Evolutionary conservation across 257 asterid species (phyloP).

Genomic region (Nicotiana attenuata): DNA sequence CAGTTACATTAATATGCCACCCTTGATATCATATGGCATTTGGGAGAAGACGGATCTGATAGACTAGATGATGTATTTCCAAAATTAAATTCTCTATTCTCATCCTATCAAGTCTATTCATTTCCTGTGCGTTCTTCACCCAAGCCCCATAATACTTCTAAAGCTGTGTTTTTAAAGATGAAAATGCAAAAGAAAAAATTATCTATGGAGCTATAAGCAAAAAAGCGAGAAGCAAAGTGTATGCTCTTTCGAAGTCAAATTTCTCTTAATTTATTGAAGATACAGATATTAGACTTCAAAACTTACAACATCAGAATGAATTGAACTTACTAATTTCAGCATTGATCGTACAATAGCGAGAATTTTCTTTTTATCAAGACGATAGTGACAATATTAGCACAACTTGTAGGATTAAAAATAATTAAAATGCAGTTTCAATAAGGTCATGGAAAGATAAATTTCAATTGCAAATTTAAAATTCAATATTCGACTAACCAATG

Average conservation of each 20-base stretch:
- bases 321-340: background rate
- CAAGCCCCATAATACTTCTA: background rate
- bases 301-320: background rate
- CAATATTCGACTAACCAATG: background rate
- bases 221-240: background rate
- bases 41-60: background rate
- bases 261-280: background rate
- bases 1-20: background rate
- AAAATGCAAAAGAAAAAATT: background rate
- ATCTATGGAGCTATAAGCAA: background rate
- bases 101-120: background rate
- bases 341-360: background rate
- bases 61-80: background rate
- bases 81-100: background rate
- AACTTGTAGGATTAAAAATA: background rate
- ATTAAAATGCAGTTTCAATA: background rate
- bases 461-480: background rate
- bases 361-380: background rate
- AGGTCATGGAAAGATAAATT: background rate
- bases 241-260: background rate
- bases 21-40: background rate
- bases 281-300: background rate
- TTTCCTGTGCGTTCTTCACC: background rate
- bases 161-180: background rate
- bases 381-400: background rate